Percentiles rank a stretch among this genome's conserved stretches.
Evolutionary conservation across 2,329 filamentous ascomycete species (phyloP).

Genomic region (Penicillium corylophilum): DNA sequence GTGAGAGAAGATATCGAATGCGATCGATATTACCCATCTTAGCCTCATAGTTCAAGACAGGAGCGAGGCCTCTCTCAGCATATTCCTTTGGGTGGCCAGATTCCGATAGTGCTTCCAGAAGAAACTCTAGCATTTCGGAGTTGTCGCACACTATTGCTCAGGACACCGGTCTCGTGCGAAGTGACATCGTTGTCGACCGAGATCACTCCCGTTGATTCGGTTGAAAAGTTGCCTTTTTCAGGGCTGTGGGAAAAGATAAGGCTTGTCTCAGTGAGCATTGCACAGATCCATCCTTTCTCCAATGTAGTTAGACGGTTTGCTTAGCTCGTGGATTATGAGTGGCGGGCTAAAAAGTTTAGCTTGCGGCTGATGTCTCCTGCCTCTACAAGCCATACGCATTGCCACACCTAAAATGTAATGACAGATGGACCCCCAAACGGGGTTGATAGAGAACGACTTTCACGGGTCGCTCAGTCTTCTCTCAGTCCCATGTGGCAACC

Average conservation of each 20-base stretch:
- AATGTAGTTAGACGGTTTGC: not conserved
- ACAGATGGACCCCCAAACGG: too few species aligned
- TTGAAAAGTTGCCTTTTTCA: slow-evolving; percentile 2
- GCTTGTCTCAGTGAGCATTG: not conserved
- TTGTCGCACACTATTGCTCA: too few species aligned
- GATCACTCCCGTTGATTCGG: slow-evolving; percentile 1
- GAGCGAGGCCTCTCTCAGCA: too few species aligned
- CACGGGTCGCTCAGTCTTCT: not conserved
- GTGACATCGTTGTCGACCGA: slow-evolving; percentile 1
- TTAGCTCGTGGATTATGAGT: not conserved
- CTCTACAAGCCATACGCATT: not conserved
- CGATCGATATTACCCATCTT: too few species aligned
- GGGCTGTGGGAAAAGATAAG: slow-evolving; percentile 3
- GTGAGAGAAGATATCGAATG: too few species aligned
- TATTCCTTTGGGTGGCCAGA: too few species aligned
- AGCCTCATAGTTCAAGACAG: too few species aligned
- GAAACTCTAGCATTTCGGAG: too few species aligned
- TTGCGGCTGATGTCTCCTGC: not conserved
- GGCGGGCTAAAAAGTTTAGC: not conserved
- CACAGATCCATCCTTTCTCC: not conserved
- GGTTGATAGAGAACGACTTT: not conserved
- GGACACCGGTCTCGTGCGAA: too few species aligned
- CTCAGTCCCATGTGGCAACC: too few species aligned
- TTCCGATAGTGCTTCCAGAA: too few species aligned
- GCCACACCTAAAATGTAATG: too few species aligned